phyloP scores from a whole-genome alignment of 2,329 filamentous ascomycete genomes.

The Colletotrichum horii region DNA sequence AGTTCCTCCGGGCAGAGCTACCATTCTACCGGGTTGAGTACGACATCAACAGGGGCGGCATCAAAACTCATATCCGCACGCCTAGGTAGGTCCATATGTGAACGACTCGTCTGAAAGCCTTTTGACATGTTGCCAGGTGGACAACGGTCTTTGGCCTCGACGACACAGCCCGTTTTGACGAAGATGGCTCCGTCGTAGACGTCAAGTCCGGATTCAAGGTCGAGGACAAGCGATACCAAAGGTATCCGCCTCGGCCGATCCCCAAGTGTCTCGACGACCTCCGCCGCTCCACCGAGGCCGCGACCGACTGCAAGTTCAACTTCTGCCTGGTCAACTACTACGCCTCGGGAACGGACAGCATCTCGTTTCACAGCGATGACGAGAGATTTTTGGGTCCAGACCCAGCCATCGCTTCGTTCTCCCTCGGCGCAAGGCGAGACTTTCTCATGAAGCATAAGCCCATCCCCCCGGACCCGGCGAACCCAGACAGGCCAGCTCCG shows the following conservation, averaged over 20 bases:
- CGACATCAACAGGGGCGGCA: constrained; percentile 69
- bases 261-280: constrained; percentile 72
- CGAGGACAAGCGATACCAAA: constrained; percentile 58
- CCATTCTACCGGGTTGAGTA: constrained; percentile 81
- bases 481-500: constrained; percentile 3
- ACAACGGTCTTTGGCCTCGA: constrained; percentile 65
- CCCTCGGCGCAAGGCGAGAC: constrained; percentile 73
- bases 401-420: constrained; percentile 77
- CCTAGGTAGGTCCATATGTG: constrained; percentile 41
- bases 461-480: constrained; percentile 33
- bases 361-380: constrained; percentile 81
- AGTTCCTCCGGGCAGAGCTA: constrained; percentile 72
- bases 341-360: constrained; percentile 76
- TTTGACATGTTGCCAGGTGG: constrained; percentile 31
- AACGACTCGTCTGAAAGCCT: background rate
- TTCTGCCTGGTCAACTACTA: constrained; percentile 87
- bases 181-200: constrained; percentile 47
- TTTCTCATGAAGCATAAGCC: constrained; percentile 84
- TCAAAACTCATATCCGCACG: constrained; percentile 65
- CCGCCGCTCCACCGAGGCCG: constrained; percentile 65
- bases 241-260: constrained; percentile 70
- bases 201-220: constrained; percentile 43
- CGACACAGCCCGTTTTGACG: constrained; percentile 66
- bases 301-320: constrained; percentile 73
- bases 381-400: constrained; percentile 75